Conservation (phyloP, 768 basidiomycete genomes). For the Lactarius vividus region DNA sequence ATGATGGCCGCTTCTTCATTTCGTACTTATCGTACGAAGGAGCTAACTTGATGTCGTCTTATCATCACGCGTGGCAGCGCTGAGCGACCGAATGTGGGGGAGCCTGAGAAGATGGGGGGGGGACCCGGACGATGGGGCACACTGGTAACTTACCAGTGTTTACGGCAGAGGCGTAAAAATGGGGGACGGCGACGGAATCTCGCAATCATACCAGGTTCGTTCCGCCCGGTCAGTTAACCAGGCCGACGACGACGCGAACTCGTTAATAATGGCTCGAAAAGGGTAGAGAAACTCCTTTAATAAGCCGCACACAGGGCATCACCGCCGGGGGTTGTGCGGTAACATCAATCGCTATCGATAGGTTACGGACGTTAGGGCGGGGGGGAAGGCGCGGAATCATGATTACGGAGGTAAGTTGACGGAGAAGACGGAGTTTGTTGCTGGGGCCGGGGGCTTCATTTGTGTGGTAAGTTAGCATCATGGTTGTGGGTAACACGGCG, state of each 20-base stretch:
- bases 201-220: neutral
- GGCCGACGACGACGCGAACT: neutral
- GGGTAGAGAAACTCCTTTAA: neutral
- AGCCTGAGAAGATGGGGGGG: neutral
- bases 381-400: neutral
- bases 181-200: neutral
- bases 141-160: neutral
- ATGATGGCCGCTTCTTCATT: neutral
- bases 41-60: neutral
- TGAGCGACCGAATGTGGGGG: neutral
- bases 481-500: neutral
- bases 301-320: neutral
- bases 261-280: neutral
- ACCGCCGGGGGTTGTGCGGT: neutral
- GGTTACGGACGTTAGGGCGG: neutral
- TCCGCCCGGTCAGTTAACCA: neutral
- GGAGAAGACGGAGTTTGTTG: constrained; percentile 2
- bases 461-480: neutral
- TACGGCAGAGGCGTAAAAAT: neutral
- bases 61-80: neutral
- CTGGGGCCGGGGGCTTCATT: neutral
- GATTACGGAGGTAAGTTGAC: neutral
- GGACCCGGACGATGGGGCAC: neutral
- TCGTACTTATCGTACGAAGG: neutral
- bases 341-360: neutral